A percentile compares a stretch with the other conserved stretches of the same genome.
Evolutionary conservation across 2,329 filamentous ascomycete genomes (phyloP).

Genomic region (Hypomyces rosellus): DNA sequence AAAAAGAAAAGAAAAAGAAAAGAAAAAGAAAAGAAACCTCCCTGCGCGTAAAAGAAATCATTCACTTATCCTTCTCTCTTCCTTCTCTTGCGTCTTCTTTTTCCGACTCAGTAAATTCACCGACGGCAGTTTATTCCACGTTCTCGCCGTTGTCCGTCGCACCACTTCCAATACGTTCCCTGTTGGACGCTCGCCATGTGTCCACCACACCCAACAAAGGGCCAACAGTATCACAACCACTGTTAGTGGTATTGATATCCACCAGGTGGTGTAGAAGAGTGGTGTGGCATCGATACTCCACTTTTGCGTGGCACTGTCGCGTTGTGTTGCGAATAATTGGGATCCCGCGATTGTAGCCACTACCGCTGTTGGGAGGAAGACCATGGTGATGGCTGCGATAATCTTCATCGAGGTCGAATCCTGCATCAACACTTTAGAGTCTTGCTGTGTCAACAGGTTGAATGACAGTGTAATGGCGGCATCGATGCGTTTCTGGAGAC

Average conservation of each 20-base stretch:
- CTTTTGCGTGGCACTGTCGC: slow-evolving; percentile 12
- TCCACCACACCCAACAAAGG: slow-evolving; percentile 25
- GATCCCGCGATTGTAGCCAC: slow-evolving; percentile 29
- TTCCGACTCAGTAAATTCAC: background rate
- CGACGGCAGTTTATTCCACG: no score
- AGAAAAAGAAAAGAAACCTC: no score
- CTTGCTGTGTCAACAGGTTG: slow-evolving; percentile 31
- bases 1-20: no score
- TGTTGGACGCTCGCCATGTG: slow-evolving; percentile 15
- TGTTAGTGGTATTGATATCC: slow-evolving; percentile 25
- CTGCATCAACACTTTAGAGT: slow-evolving; percentile 28
- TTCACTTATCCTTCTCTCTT: background rate
- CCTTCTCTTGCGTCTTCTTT: background rate
- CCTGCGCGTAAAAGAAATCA: no score
- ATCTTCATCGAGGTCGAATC: slow-evolving; percentile 33
- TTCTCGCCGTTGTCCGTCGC: background rate
- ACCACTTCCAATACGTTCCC: background rate
- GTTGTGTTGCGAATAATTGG: slow-evolving; percentile 20
- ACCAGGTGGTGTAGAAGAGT: slow-evolving; percentile 24
- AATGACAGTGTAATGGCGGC: slow-evolving; percentile 29
- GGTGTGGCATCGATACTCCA: slow-evolving; percentile 21
- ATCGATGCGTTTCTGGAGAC: slow-evolving; percentile 29
- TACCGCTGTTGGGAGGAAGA: slow-evolving; percentile 31
- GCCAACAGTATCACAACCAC: slow-evolving; percentile 19
- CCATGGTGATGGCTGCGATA: slow-evolving; percentile 31